These are phyloP conservation scores for Collybia nuda DNA, from an alignment of 768 basidiomycete genomes.

Conservation along the genomic window DNA sequence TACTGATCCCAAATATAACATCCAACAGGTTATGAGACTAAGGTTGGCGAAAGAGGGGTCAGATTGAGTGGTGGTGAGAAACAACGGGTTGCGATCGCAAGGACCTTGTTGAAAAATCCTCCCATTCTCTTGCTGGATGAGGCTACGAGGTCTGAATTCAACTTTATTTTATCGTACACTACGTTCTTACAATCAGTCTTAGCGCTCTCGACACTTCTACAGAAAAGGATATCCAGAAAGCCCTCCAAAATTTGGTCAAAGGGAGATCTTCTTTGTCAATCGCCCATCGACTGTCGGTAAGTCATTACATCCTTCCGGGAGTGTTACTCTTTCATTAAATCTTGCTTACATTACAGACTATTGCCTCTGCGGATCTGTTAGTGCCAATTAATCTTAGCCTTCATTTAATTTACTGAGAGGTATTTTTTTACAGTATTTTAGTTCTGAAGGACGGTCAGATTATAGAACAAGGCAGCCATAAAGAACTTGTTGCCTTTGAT, in stretches of 20 bases:
- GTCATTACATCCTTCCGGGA: constrained; percentile 20
- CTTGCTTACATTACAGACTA: constrained; percentile 34
- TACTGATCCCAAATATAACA: constrained; percentile 1
- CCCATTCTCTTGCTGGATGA: constrained; percentile 79
- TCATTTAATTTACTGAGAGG: constrained; percentile 6
- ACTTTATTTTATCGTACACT: background rate
- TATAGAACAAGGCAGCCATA: constrained; percentile 78
- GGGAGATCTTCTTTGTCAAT: constrained; percentile 77
- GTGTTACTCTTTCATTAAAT: constrained; percentile 12
- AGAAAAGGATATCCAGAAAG: constrained; percentile 87
- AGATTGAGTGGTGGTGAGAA: constrained; percentile 87
- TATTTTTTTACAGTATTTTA: constrained; percentile 59
- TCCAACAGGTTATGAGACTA: constrained; percentile 66
- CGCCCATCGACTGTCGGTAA: constrained; percentile 75
- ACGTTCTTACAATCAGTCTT: constrained; percentile 1
- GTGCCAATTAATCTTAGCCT: constrained; percentile 17
- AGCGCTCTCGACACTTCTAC: constrained; percentile 89
- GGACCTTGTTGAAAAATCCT: constrained; percentile 85
- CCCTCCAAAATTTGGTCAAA: constrained; percentile 75
- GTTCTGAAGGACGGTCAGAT: constrained; percentile 91
- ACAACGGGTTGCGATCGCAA: constrained; percentile 84
- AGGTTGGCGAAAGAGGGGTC: constrained; percentile 88
- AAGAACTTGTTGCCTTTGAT: constrained; percentile 68
- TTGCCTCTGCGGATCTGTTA: constrained; percentile 62
- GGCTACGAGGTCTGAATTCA: constrained; percentile 56